phyloP scores from a whole-genome alignment of 805 yeast species.

The Candida chilensis region DNA sequence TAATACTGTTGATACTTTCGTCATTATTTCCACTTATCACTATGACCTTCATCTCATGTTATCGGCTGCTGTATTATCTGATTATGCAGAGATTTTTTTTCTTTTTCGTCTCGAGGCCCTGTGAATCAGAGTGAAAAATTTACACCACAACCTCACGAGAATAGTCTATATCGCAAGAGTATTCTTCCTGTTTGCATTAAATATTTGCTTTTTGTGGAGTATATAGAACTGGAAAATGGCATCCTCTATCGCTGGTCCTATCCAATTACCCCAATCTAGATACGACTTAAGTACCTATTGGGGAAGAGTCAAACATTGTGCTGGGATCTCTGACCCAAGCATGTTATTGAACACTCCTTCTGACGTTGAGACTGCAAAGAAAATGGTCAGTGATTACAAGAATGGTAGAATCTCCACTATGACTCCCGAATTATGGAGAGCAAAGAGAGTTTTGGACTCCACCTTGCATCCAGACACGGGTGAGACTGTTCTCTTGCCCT shows the following conservation, averaged over 20 bases:
- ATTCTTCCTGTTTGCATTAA: neutral
- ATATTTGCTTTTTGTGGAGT: neutral
- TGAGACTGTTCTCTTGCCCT: slow-evolving; percentile 84
- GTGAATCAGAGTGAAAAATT: too few relatives aligned
- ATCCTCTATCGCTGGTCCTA: slow-evolving; percentile 77
- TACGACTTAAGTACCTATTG: slow-evolving; percentile 77
- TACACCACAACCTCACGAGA: too few relatives aligned
- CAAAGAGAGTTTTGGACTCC: slow-evolving; percentile 81
- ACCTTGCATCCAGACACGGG: slow-evolving; percentile 97
- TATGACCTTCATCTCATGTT: neutral
- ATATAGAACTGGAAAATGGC: slow-evolving; percentile 48
- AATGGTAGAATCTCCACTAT: slow-evolving; percentile 56
- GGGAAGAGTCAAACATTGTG: slow-evolving; percentile 94
- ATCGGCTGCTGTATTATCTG: neutral
- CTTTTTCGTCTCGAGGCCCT: too few relatives aligned
- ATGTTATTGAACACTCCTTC: slow-evolving; percentile 68
- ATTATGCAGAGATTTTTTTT: neutral
- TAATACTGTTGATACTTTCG: slow-evolving; percentile 16
- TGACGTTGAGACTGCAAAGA: slow-evolving; percentile 57
- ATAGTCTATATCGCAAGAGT: too few relatives aligned
- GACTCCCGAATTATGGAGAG: slow-evolving; percentile 82
- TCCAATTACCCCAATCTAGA: slow-evolving; percentile 69
- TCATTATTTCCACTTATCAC: too few relatives aligned
- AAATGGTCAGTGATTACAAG: slow-evolving; percentile 60
- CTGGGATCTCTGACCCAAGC: slow-evolving; percentile 86